phyloP scores from a whole-genome alignment of 2,329 filamentous ascomycete genomes.

The Teratosphaeria gauchensis region DNA sequence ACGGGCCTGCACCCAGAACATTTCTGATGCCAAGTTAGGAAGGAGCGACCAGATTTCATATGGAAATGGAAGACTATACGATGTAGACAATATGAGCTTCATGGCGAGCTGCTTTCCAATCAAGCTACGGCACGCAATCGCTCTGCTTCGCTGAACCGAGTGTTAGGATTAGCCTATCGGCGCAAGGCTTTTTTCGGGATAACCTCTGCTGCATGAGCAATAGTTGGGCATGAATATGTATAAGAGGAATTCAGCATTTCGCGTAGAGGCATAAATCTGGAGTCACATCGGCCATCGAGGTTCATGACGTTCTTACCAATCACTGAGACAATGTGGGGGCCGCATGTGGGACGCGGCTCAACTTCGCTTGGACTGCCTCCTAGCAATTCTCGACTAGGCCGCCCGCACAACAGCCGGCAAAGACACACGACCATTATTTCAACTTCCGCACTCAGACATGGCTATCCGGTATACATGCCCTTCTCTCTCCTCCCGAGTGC shows the following conservation, averaged over 20 bases:
- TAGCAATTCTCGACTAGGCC: background rate
- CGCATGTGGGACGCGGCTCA: background rate
- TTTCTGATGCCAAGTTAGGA: constrained; percentile 45
- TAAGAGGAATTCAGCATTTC: background rate
- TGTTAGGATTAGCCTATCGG: background rate
- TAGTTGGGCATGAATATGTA: background rate
- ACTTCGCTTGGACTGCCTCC: background rate
- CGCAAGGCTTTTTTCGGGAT: background rate
- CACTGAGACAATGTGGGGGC: background rate
- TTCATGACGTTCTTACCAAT: background rate
- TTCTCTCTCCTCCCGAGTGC: background rate
- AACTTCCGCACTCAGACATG: constrained; percentile 28
- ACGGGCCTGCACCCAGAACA: constrained; percentile 73
- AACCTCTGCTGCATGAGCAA: background rate
- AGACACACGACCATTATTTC: background rate
- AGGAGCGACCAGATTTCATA: background rate
- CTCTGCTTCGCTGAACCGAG: background rate
- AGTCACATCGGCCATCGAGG: background rate
- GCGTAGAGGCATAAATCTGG: background rate
- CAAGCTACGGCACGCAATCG: background rate
- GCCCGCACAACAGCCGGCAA: background rate
- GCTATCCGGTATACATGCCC: constrained; percentile 42
- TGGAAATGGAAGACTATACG: constrained; percentile 45
- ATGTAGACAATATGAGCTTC: constrained; percentile 77
- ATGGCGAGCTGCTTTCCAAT: constrained; percentile 43